These are phyloP conservation scores for Magnaporthiopsis rhizophila DNA, from an alignment of 2,329 filamentous ascomycete species.

Conservation along the genomic window DNA sequence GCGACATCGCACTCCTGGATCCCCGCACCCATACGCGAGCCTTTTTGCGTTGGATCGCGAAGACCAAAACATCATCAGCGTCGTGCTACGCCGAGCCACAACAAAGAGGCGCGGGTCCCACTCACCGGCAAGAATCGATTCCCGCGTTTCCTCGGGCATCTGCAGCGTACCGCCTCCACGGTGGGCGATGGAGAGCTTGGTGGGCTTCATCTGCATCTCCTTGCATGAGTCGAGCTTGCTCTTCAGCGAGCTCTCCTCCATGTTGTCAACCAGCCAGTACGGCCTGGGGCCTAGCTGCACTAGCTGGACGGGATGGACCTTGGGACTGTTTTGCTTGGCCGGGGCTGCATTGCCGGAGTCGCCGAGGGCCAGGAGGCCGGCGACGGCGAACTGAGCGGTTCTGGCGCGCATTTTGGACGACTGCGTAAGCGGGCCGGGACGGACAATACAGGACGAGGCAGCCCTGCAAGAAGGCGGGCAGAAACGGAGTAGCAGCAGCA, in stretches of 20 bases:
- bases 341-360: background rate
- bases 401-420: constrained; percentile 1
- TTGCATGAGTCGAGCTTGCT: constrained; percentile 49
- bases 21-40: constrained; percentile 53
- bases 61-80: background rate
- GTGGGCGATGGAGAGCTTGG: constrained; percentile 52
- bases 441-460: background rate
- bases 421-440: no score
- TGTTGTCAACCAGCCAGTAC: constrained; percentile 55
- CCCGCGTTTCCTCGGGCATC: constrained; percentile 55
- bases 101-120: constrained; percentile 6
- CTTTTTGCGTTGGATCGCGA: constrained; percentile 20
- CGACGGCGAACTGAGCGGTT: constrained; percentile 2
- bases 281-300: constrained; percentile 57
- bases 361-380: constrained; percentile 4
- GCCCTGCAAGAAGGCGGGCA: background rate
- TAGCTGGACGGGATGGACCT: constrained; percentile 27
- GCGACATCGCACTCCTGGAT: constrained; percentile 61
- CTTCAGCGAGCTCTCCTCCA: constrained; percentile 54
- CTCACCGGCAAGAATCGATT: constrained; percentile 49
- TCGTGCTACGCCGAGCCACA: background rate
- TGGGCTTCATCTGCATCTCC: constrained; percentile 42
- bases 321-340: background rate
- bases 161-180: constrained; percentile 54
- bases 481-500: no score